Conservation (phyloP, 495 filamentous ascomycete genomes). For the Penicillium maclennaniae region DNA sequence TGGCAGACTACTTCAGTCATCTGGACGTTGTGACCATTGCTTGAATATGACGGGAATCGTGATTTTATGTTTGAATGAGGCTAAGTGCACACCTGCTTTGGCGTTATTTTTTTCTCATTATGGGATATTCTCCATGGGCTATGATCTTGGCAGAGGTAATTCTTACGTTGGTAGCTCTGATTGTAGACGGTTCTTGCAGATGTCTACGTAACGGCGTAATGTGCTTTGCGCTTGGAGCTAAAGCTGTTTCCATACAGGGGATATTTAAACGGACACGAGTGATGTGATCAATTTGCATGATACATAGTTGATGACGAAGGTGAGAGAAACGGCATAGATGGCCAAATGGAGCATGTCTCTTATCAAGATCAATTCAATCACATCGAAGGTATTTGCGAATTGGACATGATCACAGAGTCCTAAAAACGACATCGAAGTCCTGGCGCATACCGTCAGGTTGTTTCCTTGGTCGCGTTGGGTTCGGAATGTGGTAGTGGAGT, state of each 20-base stretch:
- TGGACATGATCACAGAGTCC: background rate
- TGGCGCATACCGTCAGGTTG: background rate
- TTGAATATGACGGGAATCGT: conserved; percentile 25
- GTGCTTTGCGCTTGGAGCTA: background rate
- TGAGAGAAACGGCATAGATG: background rate
- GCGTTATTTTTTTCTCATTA: conserved; percentile 28
- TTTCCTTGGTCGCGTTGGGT: background rate
- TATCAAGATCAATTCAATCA: background rate
- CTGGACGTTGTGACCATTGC: conserved; percentile 31
- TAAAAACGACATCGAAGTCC: background rate
- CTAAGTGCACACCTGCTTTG: conserved; percentile 23
- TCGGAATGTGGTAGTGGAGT: background rate
- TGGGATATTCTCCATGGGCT: conserved; percentile 33
- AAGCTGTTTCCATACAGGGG: background rate
- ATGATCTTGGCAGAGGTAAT: conserved; percentile 52
- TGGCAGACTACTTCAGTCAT: too few species aligned
- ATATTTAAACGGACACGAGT: background rate
- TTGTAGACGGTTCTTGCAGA: too few species aligned
- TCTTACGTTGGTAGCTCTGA: conserved; percentile 38
- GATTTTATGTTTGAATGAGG: conserved; percentile 25
- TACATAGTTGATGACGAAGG: too few species aligned
- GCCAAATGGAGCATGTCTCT: background rate
- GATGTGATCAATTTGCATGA: background rate
- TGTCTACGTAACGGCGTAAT: too few species aligned
- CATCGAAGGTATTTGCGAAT: background rate